These are phyloP conservation scores for Euphorbia celastroides DNA, from an alignment of 441 rosid species.

Conservation along the genomic window DNA sequence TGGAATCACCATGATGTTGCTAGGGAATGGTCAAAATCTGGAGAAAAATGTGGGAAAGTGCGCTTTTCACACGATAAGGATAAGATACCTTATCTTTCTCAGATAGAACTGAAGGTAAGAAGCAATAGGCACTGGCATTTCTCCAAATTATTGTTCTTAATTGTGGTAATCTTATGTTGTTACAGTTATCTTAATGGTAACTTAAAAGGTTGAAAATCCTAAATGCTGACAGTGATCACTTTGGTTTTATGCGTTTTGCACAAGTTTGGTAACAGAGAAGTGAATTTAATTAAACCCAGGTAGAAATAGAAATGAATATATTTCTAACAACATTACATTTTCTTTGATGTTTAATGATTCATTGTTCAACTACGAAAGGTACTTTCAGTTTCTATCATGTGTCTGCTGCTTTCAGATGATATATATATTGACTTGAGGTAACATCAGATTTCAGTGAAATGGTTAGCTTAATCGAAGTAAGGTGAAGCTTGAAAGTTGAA, in stretches of 20 bases:
- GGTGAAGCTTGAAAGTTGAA: neutral
- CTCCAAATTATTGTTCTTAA: neutral
- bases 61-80: conserved; percentile 64
- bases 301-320: neutral
- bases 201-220: too few species aligned
- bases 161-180: too few species aligned
- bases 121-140: neutral
- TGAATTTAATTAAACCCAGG: neutral
- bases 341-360: neutral
- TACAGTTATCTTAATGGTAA: too few species aligned
- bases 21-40: conserved; percentile 77
- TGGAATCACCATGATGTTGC: conserved; percentile 61
- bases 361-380: neutral
- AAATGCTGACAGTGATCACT: neutral
- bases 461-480: neutral
- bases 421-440: neutral
- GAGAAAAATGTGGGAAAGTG: conserved; percentile 63
- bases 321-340: neutral
- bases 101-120: conserved; percentile 68
- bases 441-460: neutral
- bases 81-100: conserved; percentile 67
- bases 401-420: neutral
- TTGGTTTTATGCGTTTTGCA: neutral
- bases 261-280: neutral
- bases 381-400: neutral